Evolutionary conservation across 805 yeast genomes (phyloP).

Genomic region (Saturnispora zaruensis): DNA sequence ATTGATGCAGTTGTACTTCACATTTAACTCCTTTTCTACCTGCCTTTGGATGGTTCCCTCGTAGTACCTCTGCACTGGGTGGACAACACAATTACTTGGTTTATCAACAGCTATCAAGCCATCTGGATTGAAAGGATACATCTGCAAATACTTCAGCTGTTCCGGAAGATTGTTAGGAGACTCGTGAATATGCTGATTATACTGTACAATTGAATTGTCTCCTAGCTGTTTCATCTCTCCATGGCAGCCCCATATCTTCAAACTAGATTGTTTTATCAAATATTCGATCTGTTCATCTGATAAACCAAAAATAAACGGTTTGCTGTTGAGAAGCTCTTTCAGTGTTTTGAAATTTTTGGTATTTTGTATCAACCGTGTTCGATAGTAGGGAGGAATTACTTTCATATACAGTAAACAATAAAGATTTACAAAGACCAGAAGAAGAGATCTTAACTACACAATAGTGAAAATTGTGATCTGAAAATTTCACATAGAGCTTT

Average conservation of each 20-base stretch:
- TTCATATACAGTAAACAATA: background rate
- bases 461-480: background rate
- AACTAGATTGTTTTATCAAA: background rate
- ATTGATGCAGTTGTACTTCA: slow-evolving; percentile 31
- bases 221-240: background rate
- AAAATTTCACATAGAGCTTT: background rate
- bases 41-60: slow-evolving; percentile 40
- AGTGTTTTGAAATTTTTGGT: background rate
- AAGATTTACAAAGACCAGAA: background rate
- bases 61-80: slow-evolving; percentile 38
- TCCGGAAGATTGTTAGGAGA: slow-evolving; percentile 6
- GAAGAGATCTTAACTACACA: background rate
- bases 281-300: background rate
- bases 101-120: slow-evolving; percentile 34
- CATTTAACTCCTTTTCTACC: slow-evolving; percentile 25
- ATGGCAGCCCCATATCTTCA: slow-evolving; percentile 3
- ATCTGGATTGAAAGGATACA: background rate
- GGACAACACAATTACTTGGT: slow-evolving; percentile 45
- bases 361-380: background rate
- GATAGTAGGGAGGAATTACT: slow-evolving; percentile 2
- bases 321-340: slow-evolving; percentile 7
- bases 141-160: background rate
- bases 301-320: slow-evolving; percentile 11
- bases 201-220: slow-evolving; percentile 3
- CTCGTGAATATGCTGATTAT: slow-evolving; percentile 13